Evolutionary conservation across 371 early-diverging fungal genomes (phyloP), one percentile per base, ranked within the genome.

Genomic region (Gilbertella persicaria): DNA sequence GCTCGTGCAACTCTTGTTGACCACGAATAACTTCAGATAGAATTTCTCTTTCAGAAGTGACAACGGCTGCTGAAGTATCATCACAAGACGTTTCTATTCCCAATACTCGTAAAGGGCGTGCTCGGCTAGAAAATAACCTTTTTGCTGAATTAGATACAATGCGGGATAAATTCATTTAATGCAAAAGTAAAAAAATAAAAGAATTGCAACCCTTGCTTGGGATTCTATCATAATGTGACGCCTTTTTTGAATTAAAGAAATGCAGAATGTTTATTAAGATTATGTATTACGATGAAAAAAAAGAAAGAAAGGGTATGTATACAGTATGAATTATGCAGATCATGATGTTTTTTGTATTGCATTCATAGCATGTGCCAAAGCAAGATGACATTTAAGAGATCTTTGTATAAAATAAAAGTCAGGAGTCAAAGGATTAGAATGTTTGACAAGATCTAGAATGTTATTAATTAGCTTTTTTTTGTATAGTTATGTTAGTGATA

Each of bases 21-120:
- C 84, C 83, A 20, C 71, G 71, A 25, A 82, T 79, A 16, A 79
- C 79, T 59, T 91, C 88, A 28, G 84, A 62, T 5, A 89, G 68
- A 49, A 93, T 85, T 25, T 58, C 55, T 8, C 92, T 73, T 52
- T 87, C 82, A 5, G 87, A 81, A 13, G 77, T 79, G n/a, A 93
- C 90, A 37, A 93, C 72, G 2, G 91, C 88, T 10, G 88, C 90
- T 5, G 87, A 86, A 6, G 92, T 92, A 60, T 93, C 93, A 60
- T 93, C 93, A 64, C 92, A 93, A 5, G 90, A 89, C 10, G 91
- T 86, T 52, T 92, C 92, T 42, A 92, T 85, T 7, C 90, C 92
- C 4, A 92, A 73, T 12, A 88, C 77, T 40, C 58, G 71, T 21
- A 72, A 45, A 1, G 69, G 62, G 19, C 60, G 41, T 16, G 35